Evolutionary conservation across 164 flowering plant species (phyloP).

Genomic region (Kingdonia uniflora): DNA sequence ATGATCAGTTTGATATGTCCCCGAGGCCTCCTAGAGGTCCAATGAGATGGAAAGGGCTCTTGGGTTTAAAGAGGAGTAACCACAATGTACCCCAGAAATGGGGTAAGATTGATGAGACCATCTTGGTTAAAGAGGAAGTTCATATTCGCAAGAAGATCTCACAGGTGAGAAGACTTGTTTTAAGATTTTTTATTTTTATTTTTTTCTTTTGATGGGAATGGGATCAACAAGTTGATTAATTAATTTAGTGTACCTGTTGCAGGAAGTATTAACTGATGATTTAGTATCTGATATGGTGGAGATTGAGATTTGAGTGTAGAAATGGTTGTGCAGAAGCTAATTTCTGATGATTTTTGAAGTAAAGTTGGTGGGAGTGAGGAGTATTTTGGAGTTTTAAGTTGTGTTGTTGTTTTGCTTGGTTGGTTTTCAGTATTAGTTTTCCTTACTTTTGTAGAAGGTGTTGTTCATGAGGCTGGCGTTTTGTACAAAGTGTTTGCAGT

Average conservation of each 20-base stretch:
- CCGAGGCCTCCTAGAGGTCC: constrained; percentile 28
- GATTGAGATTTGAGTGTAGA: neutral
- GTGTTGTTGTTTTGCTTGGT: too few species aligned
- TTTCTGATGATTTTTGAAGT: too few species aligned
- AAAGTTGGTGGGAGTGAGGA: too few species aligned
- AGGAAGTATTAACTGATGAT: neutral
- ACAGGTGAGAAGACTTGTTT: constrained; percentile 12
- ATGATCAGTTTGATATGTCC: constrained; percentile 17
- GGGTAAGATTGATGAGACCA: constrained; percentile 15
- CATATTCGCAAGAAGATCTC: constrained; percentile 20
- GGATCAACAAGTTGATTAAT: neutral
- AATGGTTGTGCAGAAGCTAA: too few species aligned
- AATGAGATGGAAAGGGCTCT: constrained; percentile 44
- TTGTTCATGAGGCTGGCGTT: too few species aligned
- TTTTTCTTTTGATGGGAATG: neutral
- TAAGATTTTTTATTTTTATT: neutral
- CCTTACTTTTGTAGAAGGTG: too few species aligned
- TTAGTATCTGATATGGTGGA: neutral
- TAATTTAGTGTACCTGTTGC: neutral
- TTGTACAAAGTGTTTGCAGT: too few species aligned
- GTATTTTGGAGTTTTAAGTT: too few species aligned
- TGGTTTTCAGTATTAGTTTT: too few species aligned
- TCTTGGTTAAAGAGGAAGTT: constrained; percentile 15
- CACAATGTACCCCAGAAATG: constrained; percentile 20
- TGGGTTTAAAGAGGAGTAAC: constrained; percentile 38